phyloP scores from a whole-genome alignment of 2,329 filamentous ascomycete genomes.

The Emmonsia crescens region DNA sequence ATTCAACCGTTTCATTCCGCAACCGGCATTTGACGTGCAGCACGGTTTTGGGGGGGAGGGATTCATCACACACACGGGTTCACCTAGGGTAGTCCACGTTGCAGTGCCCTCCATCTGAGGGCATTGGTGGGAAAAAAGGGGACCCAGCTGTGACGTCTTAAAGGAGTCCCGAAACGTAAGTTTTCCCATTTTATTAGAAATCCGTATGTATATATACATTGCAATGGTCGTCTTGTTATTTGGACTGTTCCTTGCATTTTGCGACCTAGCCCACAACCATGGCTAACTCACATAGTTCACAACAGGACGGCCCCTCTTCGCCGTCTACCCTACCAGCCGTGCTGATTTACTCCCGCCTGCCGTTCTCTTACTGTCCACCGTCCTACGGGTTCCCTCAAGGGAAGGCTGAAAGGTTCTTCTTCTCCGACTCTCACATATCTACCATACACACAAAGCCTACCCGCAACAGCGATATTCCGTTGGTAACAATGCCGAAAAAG shows the following conservation, averaged over 20 bases:
- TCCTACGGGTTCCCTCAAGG: conserved; percentile 8
- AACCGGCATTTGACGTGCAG: conserved; percentile 2
- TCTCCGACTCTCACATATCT: conserved; percentile 1
- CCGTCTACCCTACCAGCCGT: background rate
- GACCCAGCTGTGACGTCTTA: background rate
- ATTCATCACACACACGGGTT: background rate
- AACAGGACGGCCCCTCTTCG: background rate
- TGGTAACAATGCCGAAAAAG: conserved; percentile 13
- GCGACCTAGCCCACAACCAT: background rate
- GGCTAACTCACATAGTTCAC: conserved; percentile 2
- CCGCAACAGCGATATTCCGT: background rate
- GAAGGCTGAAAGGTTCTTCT: conserved; percentile 6
- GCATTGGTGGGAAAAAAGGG: conserved; percentile 1
- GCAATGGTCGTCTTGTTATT: background rate
- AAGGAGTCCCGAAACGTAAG: conserved; percentile 1
- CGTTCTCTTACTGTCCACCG: background rate
- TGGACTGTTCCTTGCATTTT: background rate
- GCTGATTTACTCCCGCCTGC: conserved; percentile 5
- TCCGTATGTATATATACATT: background rate
- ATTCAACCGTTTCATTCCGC: background rate
- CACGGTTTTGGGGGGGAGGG: background rate
- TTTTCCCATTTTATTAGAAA: background rate
- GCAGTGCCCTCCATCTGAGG: conserved; percentile 2
- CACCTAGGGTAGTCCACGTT: background rate
- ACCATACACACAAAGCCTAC: background rate